Base-by-base conservation (phyloP, 345 rosid genomes). In the Syzygium grande region DNA sequence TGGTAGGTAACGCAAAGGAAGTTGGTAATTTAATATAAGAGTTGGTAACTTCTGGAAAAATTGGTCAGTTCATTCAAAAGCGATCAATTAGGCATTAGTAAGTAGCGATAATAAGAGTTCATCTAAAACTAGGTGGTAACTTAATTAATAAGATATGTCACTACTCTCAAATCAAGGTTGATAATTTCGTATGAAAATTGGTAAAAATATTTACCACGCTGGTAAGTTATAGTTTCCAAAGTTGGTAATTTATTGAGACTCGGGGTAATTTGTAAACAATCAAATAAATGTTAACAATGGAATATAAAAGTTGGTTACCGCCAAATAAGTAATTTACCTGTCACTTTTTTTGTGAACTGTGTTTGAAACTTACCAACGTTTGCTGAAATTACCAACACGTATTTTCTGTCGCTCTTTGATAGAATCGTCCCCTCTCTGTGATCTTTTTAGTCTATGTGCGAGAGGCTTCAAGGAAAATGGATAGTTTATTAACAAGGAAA, bases 111-210 rank as follows among this genome's bases (percentile, higher is more conserved):
- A 55, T 0, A 0, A 7, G 59, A 55, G 11, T 55, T 55, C 21
- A 55, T 55, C 27, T 27, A 27, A 59, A 59, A 5, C 30, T 59
- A 59, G 30, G 12, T 11, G 4, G 30, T 11, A 27, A 59, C 34
- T 0, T 0, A 13, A 27, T 61, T 30, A 0, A 16, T 61, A 12
- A 61, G 12, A 13, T 8, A 61, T 27, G 15, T 27, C 12, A 13
- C 68, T 13, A 27, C 34, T 61, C 16, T 13, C 5, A 55, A 22
- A 55, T 22, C 27, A 55, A 55, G n/a, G 61, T 22, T 56, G 27
- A 56, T 56, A 56, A 56, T 56, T 56, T 56, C 0, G 61, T 22
- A 8, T 56, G 61, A 56, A 4, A 22, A 56, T 21, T 22, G 61
- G 12, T 56, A 56, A 56, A n/a, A n/a, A 56, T 56, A 25, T 56